These are phyloP conservation scores for Penicillium hesseltinei DNA, from an alignment of 2,329 filamentous ascomycete genomes.

Conservation along the genomic window DNA sequence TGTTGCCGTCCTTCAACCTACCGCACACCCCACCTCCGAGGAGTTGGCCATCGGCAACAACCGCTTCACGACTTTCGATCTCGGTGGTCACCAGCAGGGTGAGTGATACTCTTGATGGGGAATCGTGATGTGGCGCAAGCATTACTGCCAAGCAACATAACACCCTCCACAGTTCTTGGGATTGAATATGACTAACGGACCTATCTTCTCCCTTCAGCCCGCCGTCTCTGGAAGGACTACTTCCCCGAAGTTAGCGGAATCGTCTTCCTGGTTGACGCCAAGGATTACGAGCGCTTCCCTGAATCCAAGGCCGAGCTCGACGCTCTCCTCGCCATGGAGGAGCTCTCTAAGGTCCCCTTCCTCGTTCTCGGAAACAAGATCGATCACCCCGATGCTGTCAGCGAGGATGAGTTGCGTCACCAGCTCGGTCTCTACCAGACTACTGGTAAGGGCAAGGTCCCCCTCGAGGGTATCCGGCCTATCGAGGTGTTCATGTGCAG, in stretches of 20 bases:
- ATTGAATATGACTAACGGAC: slow-evolving; percentile 3
- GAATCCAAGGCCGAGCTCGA: slow-evolving; percentile 98
- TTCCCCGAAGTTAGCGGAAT: slow-evolving; percentile 96
- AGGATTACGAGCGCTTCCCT: slow-evolving; percentile 89
- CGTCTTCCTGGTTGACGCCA: slow-evolving; percentile 96
- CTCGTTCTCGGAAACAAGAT: slow-evolving; percentile 99
- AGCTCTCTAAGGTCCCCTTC: slow-evolving; percentile 92
- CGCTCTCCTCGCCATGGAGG: slow-evolving; percentile 93
- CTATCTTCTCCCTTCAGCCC: slow-evolving; percentile 54
- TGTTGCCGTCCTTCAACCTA: slow-evolving; percentile 85
- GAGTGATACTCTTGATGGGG: slow-evolving; percentile 39
- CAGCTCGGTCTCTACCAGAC: slow-evolving; percentile 94
- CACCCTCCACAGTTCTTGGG: neutral
- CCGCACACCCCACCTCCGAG: slow-evolving; percentile 88
- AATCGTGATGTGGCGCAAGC: neutral
- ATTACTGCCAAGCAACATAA: neutral
- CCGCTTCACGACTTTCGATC: slow-evolving; percentile 90
- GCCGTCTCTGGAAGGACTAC: slow-evolving; percentile 94
- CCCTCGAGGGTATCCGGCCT: slow-evolving; percentile 84
- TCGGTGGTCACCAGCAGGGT: slow-evolving; percentile 91
- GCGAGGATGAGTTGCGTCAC: slow-evolving; percentile 90
- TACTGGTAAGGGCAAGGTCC: slow-evolving; percentile 92
- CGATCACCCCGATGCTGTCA: slow-evolving; percentile 92
- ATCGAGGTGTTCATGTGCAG: slow-evolving; percentile 99
- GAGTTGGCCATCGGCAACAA: slow-evolving; percentile 91